These are phyloP conservation scores for Eutypella sp. DNA, from an alignment of 2,329 filamentous ascomycete species.

Conservation along the genomic window DNA sequence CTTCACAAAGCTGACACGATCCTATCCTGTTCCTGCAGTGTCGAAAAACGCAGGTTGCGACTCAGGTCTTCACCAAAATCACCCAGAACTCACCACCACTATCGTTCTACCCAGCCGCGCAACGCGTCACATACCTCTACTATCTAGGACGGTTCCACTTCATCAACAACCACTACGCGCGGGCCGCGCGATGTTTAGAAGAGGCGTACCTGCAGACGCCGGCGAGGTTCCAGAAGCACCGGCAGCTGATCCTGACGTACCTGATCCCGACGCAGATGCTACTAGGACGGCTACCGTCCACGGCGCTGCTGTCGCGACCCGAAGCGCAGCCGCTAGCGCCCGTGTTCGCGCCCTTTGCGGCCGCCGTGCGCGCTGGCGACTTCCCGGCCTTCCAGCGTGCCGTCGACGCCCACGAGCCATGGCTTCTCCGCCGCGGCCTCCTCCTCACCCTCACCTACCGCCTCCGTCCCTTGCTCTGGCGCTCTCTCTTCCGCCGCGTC, in stretches of 20 bases:
- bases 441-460: constrained; percentile 71
- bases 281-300: constrained; percentile 75
- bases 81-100: constrained; percentile 77
- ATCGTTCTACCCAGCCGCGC: constrained; percentile 73
- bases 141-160: constrained; percentile 90
- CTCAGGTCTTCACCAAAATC: constrained; percentile 87
- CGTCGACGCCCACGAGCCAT: constrained; percentile 59
- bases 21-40: constrained; percentile 46
- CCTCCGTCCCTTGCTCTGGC: constrained; percentile 78
- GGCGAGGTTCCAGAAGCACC: constrained; percentile 61
- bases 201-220: constrained; percentile 71
- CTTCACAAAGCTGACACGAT: too few species aligned
- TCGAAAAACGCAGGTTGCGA: constrained; percentile 74
- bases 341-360: constrained; percentile 69
- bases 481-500: constrained; percentile 70
- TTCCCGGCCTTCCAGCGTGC: constrained; percentile 68
- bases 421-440: constrained; percentile 72
- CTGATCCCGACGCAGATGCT: constrained; percentile 80
- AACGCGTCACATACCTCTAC: constrained; percentile 90
- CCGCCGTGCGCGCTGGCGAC: constrained; percentile 68
- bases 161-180: constrained; percentile 75
- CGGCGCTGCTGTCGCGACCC: constrained; percentile 59
- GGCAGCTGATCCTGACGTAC: constrained; percentile 75
- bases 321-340: constrained; percentile 62
- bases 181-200: constrained; percentile 70